Evolutionary conservation across 2,329 filamentous ascomycete genomes (phyloP).

Genomic region (Scolecobasidium constrictum): DNA sequence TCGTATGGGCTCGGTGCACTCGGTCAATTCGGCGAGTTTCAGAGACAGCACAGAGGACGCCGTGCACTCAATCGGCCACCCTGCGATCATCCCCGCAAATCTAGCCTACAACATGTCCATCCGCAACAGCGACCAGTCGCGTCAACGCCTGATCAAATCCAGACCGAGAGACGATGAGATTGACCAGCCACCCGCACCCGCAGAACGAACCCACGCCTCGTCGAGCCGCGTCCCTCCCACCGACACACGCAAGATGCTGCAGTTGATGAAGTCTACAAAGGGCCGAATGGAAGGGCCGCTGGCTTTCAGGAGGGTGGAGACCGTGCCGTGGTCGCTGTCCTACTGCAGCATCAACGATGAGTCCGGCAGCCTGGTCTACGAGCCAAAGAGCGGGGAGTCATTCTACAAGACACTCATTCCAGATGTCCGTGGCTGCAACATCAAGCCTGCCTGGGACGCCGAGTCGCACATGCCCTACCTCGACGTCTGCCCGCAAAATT

Average conservation of each 20-base stretch:
- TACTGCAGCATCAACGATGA: conserved; percentile 71
- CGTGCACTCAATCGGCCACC: conserved; percentile 30
- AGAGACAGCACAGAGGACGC: conserved; percentile 28
- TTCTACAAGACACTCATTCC: conserved; percentile 58
- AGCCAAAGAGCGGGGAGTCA: conserved; percentile 54
- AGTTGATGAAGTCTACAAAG: conserved; percentile 66
- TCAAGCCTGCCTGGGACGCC: conserved; percentile 41
- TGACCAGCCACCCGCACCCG: neutral
- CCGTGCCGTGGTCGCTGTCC: conserved; percentile 56
- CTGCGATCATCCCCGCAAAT: conserved; percentile 24
- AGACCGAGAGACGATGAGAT: conserved; percentile 5
- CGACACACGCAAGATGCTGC: conserved; percentile 60
- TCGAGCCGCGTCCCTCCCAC: conserved; percentile 39
- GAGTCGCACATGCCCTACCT: conserved; percentile 39
- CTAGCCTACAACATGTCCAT: neutral
- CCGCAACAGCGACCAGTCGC: neutral
- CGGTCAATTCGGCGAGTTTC: conserved; percentile 44
- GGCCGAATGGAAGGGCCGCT: conserved; percentile 72
- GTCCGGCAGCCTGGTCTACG: conserved; percentile 62
- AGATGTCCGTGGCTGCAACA: conserved; percentile 63
- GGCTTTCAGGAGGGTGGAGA: conserved; percentile 55
- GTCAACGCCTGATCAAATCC: conserved; percentile 9
- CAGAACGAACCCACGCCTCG: neutral
- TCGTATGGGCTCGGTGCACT: conserved; percentile 61
- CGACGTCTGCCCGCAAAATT: conserved; percentile 41